Evolutionary conservation across 768 basidiomycete genomes (phyloP), one percentile per base, ranked within the genome.

Genomic region (Mycena venus): DNA sequence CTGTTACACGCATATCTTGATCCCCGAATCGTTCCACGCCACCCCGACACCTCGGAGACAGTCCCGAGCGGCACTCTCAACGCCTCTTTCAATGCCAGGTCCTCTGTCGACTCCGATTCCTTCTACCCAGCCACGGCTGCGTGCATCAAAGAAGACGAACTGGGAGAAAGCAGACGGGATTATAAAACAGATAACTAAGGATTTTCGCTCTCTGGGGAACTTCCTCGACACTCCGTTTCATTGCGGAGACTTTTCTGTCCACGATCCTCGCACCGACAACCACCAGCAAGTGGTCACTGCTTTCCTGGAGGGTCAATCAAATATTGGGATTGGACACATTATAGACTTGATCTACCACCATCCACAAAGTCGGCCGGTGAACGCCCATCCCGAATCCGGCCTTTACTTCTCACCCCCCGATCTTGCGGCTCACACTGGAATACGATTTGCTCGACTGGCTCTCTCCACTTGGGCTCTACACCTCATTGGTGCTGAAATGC

Each of bases 341-440:
- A 62, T 62, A 40, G 60, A 62, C 19, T 42, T 62, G 25, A 62
- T 62, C 38, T 62, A 62, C 14, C 60, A 44, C 6, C 60, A 62
- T 42, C 60, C 60, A 6, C 38, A 40, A 21, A 44, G 60, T 34
- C 11, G 60, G 15, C 60, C 38, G 17, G 21, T 23, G 3, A 62
- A 62, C 2, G 38, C 36, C 31, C 3, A 42, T 27, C 23, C 60
- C 1, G 38, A 40, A 44, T 62, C 58, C 17, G 25, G 21, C 25
- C n/a, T 55, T n/a, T 38, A 38, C 36, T 38, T 38, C 36, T 38
- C 36, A 38, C 36, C 36, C 14, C 36, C 36, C 14, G 36, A 14
- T 14, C 8, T 38, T 38, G 36, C 36, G 7, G 36, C 36, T 38
- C 36, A 7, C 36, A 38, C 36, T 14, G 36, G 23, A 14, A 55